phyloP scores from a whole-genome alignment of 164 flowering plant species.

The Berberis thunbergii region DNA sequence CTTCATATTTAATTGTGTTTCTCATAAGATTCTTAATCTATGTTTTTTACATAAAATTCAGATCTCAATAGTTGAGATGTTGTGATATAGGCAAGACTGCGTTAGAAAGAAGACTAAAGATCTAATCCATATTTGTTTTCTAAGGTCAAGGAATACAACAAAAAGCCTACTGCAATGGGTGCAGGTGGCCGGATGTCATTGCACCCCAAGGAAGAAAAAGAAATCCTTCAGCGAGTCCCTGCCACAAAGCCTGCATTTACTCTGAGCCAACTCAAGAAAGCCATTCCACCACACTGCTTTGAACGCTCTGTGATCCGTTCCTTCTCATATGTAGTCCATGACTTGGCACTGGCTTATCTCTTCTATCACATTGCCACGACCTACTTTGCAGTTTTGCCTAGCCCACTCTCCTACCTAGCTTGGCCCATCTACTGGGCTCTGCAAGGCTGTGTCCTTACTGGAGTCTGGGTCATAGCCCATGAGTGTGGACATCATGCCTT shows the following conservation, averaged over 20 bases:
- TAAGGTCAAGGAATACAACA: background rate
- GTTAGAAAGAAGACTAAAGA: background rate
- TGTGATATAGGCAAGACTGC: too few relatives aligned
- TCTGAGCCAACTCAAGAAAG: background rate
- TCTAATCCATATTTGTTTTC: background rate
- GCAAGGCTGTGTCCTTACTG: slow-evolving; percentile 1
- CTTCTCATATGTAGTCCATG: background rate
- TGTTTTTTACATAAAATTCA: too few relatives aligned
- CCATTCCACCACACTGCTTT: background rate
- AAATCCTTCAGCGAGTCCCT: background rate
- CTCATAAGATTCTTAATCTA: too few relatives aligned
- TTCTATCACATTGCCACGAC: background rate
- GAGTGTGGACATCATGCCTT: slow-evolving; percentile 3
- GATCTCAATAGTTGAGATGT: too few relatives aligned
- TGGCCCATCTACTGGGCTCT: background rate
- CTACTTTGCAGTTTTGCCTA: background rate
- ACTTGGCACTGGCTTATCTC: background rate
- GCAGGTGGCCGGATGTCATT: background rate
- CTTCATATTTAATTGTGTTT: too few relatives aligned
- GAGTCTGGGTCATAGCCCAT: slow-evolving; percentile 1
- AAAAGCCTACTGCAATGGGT: background rate
- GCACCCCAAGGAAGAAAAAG: background rate
- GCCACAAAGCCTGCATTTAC: background rate
- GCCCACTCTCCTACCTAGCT: background rate
- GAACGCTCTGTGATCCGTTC: slow-evolving; percentile 1